Percentiles rank a stretch among this genome's conserved stretches.
phyloP scores from a whole-genome alignment of 257 asterid genomes.

The Salvia rosmarinus region DNA sequence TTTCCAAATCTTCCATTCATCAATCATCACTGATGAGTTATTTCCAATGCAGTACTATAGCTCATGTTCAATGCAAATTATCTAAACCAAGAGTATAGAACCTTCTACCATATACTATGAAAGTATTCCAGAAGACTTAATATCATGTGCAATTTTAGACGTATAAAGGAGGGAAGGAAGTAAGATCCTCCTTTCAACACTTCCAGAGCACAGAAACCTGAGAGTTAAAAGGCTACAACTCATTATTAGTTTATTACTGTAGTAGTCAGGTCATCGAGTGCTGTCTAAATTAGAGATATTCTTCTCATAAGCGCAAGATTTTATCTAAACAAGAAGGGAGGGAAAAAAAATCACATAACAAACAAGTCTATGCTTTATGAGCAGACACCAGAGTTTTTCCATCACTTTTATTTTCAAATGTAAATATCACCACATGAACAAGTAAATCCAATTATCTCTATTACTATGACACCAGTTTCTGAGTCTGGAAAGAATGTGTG shows the following conservation, averaged over 20 bases:
- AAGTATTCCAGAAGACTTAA: background rate
- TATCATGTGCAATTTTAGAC: background rate
- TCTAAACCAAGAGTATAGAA: background rate
- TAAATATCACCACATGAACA: conserved; percentile 6
- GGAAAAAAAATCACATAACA: conserved; percentile 16
- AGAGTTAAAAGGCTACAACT: background rate
- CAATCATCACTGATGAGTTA: conserved; percentile 8
- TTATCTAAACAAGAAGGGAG: conserved; percentile 10
- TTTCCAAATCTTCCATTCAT: background rate
- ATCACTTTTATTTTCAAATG: background rate
- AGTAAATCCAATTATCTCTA: conserved; percentile 5
- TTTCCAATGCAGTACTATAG: background rate
- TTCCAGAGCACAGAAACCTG: background rate
- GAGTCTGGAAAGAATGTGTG: conserved; percentile 2
- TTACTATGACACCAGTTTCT: background rate
- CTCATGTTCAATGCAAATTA: background rate
- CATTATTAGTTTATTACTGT: background rate
- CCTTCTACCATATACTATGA: background rate
- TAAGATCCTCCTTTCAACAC: background rate
- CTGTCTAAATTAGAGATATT: conserved; percentile 17
- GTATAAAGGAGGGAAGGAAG: conserved; percentile 6
- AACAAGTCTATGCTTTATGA: conserved; percentile 10
- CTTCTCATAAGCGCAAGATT: background rate
- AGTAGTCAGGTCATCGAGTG: background rate
- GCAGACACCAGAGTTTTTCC: background rate